A percentile compares a stretch with the other conserved stretches of the same genome.
Conservation (phyloP, 352 stramenopile species). For the Phytophthora cryptogea region DNA sequence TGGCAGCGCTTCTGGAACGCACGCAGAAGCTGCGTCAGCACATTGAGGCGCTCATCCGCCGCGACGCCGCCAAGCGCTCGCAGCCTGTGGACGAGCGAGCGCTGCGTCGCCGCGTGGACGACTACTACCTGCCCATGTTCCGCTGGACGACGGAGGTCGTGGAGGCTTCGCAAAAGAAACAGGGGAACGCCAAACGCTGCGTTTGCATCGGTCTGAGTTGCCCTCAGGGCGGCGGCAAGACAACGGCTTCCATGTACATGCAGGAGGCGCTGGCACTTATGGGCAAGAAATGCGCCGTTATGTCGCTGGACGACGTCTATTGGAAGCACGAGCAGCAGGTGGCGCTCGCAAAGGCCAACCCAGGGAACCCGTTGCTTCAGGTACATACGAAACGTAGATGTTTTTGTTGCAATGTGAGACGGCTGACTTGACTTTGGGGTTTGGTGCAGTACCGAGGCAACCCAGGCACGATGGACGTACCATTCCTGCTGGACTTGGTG, state of each 20-base stretch:
- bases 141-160: conserved; percentile 68
- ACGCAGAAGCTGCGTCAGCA: conserved; percentile 45
- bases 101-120: conserved; percentile 58
- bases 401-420: background rate
- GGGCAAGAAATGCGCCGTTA: conserved; percentile 67
- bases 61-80: conserved; percentile 34
- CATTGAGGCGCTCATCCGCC: conserved; percentile 61
- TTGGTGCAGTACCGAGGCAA: conserved; percentile 74
- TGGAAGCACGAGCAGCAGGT: conserved; percentile 69
- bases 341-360: conserved; percentile 57
- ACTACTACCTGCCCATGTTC: conserved; percentile 83
- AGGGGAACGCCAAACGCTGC: conserved; percentile 34
- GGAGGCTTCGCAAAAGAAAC: conserved; percentile 34
- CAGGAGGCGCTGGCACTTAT: conserved; percentile 56
- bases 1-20: conserved; percentile 28
- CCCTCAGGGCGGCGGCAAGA: conserved; percentile 87
- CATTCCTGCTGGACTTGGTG: conserved; percentile 66
- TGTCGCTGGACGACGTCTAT: conserved; percentile 89
- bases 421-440: conserved; percentile 1
- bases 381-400: conserved; percentile 26
- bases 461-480: conserved; percentile 80
- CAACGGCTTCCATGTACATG: conserved; percentile 75
- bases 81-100: conserved; percentile 43
- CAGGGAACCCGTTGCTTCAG: conserved; percentile 78
- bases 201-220: conserved; percentile 83